These are phyloP conservation scores for Maudiozyma pseudohumilis DNA, from an alignment of 805 yeast genomes.

Conservation along the genomic window DNA sequence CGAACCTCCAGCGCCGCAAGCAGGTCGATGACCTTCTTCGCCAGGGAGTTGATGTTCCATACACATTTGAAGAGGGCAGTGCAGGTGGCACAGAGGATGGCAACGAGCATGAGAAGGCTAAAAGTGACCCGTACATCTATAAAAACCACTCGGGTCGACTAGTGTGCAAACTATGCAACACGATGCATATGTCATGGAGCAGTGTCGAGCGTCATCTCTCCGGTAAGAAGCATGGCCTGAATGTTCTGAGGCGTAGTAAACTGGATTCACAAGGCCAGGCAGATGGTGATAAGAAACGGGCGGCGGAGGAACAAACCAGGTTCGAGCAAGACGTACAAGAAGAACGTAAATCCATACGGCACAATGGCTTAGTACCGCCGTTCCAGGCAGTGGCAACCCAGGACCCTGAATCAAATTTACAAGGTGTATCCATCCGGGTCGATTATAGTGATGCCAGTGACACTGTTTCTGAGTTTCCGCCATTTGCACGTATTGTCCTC, in stretches of 20 bases:
- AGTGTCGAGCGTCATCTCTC: constrained; percentile 77
- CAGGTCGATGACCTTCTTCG: constrained; percentile 54
- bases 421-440: constrained; percentile 59
- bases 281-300: neutral
- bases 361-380: constrained; percentile 40
- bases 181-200: constrained; percentile 71
- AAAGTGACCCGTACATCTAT: constrained; percentile 60
- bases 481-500: constrained; percentile 61
- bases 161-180: constrained; percentile 77
- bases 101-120: constrained; percentile 17
- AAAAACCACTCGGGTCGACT: constrained; percentile 73
- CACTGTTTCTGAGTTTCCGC: constrained; percentile 34
- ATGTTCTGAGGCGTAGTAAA: constrained; percentile 52
- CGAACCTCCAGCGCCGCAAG: constrained; percentile 57
- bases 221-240: constrained; percentile 74
- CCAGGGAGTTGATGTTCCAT: constrained; percentile 30
- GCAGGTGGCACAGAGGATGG: constrained; percentile 41
- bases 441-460: constrained; percentile 39
- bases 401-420: constrained; percentile 44
- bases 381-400: constrained; percentile 59
- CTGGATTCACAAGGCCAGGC: neutral
- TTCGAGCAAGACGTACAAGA: constrained; percentile 17
- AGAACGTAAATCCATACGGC: constrained; percentile 10
- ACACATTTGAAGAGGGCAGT: constrained; percentile 32
- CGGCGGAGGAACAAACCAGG: constrained; percentile 21